These are phyloP conservation scores for Mucor sp. DNA, from an alignment of 371 early-diverging fungal genomes.

Conservation along the genomic window DNA sequence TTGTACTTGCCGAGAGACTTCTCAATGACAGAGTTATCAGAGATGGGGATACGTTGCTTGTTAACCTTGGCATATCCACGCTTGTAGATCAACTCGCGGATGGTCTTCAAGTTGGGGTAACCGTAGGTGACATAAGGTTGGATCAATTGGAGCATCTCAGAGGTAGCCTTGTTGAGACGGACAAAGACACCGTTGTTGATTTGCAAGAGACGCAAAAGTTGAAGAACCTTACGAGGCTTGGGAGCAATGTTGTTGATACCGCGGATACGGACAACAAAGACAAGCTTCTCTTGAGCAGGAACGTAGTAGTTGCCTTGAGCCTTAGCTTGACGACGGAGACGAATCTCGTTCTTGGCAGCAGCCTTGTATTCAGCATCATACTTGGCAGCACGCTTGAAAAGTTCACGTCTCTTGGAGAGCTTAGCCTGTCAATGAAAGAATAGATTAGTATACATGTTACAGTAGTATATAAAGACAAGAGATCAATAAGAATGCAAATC, in stretches of 20 bases:
- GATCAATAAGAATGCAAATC: slow-evolving; percentile 27
- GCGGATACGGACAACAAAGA: slow-evolving; percentile 96
- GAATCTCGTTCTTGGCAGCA: slow-evolving; percentile 86
- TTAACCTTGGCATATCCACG: slow-evolving; percentile 99
- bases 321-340: slow-evolving; percentile 92
- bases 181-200: slow-evolving; percentile 99
- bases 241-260: slow-evolving; percentile 99
- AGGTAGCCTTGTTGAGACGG: slow-evolving; percentile 97
- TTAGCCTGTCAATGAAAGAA: slow-evolving; percentile 58
- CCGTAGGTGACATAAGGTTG: slow-evolving; percentile 98
- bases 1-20: slow-evolving; percentile 93
- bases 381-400: slow-evolving; percentile 98
- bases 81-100: slow-evolving; percentile 99
- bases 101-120: slow-evolving; percentile 97
- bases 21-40: slow-evolving; percentile 97
- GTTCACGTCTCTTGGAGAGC: slow-evolving; percentile 84
- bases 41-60: slow-evolving; percentile 95
- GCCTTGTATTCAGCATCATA: slow-evolving; percentile 94
- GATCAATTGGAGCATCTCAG: slow-evolving; percentile 98
- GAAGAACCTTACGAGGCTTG: slow-evolving; percentile 99
- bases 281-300: slow-evolving; percentile 96
- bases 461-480: background rate
- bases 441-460: background rate
- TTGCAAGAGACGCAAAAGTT: slow-evolving; percentile 98
- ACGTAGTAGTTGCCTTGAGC: slow-evolving; percentile 93